Base-by-base conservation (phyloP, 2,329 filamentous ascomycete species). In the Fusarium piperis region DNA sequence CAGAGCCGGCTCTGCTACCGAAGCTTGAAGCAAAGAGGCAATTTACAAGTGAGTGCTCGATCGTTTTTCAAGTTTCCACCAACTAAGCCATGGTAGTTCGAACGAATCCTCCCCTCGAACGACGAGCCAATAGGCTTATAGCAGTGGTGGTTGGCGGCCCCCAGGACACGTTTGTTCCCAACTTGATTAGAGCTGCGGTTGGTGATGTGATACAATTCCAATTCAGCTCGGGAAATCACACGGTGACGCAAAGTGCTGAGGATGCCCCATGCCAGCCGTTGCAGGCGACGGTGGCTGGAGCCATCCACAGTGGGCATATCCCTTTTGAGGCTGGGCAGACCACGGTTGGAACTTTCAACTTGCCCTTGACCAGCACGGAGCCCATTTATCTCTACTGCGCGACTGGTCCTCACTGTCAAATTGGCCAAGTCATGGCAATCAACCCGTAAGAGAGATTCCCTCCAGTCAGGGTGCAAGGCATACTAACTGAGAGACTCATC, bases 301-400 rank as follows among this genome's bases (percentile, higher is more conserved):
- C 80, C 0, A 72, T 84, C 0, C 81, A 84, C 62, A 83, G 80
- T 46, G 83, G 83, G 0, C 82, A 84, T 52, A 82, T 84, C 11
- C 81, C 83, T 0, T 84, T 78, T 32, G 4, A 74, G 13, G 78
- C 73, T 9, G 81, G 80, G 0, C 79, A 82, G 58, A 76, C 75
- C 3, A 80, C 75, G 0, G 82, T 84, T 8, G 83, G 83, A 0
- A 84, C 82, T 2, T 88, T 87, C 72, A 85, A 81, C 63, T 81
- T 88, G 74, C 79, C 81, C 12, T 76, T 88, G 18, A 82, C 81
- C 30, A 81, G 79, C 64, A 80, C 82, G 0, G 79, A 83, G 3
- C 80, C 85, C 7, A 83, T 87, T 64, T 88, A 85, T 75, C 68
- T 86, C 33, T 88, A 88, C 75, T 88, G 86, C 63, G 84, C 85